Evolutionary conservation across 176 grass and related monocot genomes (phyloP).

Genomic region (Oryza brachyantha): DNA sequence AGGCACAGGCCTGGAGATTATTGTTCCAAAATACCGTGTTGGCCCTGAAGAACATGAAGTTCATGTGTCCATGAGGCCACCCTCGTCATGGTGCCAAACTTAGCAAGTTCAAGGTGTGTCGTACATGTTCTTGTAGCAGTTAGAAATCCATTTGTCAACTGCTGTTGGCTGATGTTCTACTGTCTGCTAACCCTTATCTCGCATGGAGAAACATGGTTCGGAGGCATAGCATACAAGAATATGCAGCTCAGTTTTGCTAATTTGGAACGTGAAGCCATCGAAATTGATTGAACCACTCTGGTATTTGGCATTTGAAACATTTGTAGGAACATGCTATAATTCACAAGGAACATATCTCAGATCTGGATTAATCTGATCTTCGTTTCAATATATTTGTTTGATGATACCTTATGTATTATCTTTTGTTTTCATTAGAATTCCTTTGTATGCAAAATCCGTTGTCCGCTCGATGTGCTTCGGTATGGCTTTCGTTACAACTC

Average conservation of each 20-base stretch:
- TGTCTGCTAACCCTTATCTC: constrained; percentile 43
- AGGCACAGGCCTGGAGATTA: constrained; percentile 79
- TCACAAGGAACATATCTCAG: constrained; percentile 37
- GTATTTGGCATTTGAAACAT: constrained; percentile 27
- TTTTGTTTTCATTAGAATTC: constrained; percentile 11
- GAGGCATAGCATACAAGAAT: constrained; percentile 28
- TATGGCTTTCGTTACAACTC: no score
- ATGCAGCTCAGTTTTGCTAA: constrained; percentile 51
- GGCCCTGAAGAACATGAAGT: constrained; percentile 99
- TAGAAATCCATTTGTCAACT: constrained; percentile 21
- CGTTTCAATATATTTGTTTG: constrained; percentile 20
- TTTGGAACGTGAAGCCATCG: not conserved
- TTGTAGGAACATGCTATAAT: constrained; percentile 32
- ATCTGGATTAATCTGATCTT: constrained; percentile 18
- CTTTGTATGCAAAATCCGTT: constrained; percentile 16
- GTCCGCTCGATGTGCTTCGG: not conserved
- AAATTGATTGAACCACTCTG: constrained; percentile 36
- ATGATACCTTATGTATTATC: constrained; percentile 22
- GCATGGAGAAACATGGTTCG: constrained; percentile 22
- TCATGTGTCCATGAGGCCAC: constrained; percentile 76
- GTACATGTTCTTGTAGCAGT: constrained; percentile 16
- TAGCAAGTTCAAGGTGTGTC: constrained; percentile 45
- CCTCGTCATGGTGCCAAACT: constrained; percentile 67
- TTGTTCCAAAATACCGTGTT: constrained; percentile 75
- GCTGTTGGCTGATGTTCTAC: constrained; percentile 34